Conservation (phyloP, 805 yeast species). For the Pachysolen tannophilus region DNA sequence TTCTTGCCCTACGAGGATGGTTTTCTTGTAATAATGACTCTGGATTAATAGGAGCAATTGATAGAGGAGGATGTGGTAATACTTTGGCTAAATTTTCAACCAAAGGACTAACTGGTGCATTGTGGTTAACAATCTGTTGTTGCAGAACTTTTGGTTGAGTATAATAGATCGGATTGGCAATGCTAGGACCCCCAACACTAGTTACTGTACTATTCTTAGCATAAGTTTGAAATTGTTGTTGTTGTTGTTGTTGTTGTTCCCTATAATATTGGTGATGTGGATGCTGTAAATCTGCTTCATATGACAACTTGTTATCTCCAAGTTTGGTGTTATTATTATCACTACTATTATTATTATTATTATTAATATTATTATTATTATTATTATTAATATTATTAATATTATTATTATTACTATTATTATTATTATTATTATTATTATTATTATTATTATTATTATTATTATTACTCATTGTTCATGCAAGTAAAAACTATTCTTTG, state of each 20-base stretch:
- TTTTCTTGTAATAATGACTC: slow-evolving; percentile 32
- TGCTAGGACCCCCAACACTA: slow-evolving; percentile 2
- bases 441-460: too few relatives aligned
- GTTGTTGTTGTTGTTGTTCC: slow-evolving; percentile 1
- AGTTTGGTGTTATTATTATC: too few relatives aligned
- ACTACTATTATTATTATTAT: too few relatives aligned
- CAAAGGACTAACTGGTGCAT: slow-evolving; percentile 5
- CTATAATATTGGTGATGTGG: neutral
- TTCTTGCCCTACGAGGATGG: slow-evolving; percentile 41
- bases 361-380: too few relatives aligned
- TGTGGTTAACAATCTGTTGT: slow-evolving; percentile 2
- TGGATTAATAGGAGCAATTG: slow-evolving; percentile 32
- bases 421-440: too few relatives aligned
- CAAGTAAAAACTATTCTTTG: too few relatives aligned
- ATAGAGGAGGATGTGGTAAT: slow-evolving; percentile 43
- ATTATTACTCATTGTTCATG: too few relatives aligned
- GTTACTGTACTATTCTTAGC: slow-evolving; percentile 5
- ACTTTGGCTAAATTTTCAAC: slow-evolving; percentile 10
- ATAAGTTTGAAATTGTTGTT: neutral
- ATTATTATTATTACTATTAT: too few relatives aligned
- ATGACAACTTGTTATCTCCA: too few relatives aligned
- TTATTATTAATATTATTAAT: too few relatives aligned
- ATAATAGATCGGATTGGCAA: slow-evolving; percentile 7
- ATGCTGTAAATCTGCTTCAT: neutral
- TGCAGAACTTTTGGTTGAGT: slow-evolving; percentile 1